Percentiles rank a stretch among this genome's conserved stretches.
These are phyloP conservation scores for Lentinula aciculospora DNA, from an alignment of 768 basidiomycete species.

Conservation along the genomic window DNA sequence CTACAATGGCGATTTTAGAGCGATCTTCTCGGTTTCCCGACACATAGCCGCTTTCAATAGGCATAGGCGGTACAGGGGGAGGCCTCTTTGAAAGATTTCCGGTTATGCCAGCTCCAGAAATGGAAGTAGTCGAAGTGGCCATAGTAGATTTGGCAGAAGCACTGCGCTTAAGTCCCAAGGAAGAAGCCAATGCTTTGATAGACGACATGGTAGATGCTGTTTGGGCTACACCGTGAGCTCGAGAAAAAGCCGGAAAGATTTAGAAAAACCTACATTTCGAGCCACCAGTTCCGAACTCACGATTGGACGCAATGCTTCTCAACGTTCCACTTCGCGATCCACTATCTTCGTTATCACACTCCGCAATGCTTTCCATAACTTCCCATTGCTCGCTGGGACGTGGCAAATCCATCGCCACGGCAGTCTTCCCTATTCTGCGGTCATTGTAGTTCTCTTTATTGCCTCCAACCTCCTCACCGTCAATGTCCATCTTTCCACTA, in stretches of 20 bases:
- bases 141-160: slow-evolving; percentile 24
- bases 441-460: slow-evolving; percentile 19
- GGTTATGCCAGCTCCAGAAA: not conserved
- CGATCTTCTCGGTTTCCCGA: not conserved
- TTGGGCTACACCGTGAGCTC: slow-evolving; percentile 9
- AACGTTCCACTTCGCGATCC: slow-evolving; percentile 43
- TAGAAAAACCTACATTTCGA: slow-evolving; percentile 50
- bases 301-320: slow-evolving; percentile 31
- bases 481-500: slow-evolving; percentile 12
- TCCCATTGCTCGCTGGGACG: slow-evolving; percentile 83
- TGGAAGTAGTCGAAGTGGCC: slow-evolving; percentile 8
- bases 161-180: slow-evolving; percentile 63
- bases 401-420: slow-evolving; percentile 23
- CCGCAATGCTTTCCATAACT: slow-evolving; percentile 75
- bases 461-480: slow-evolving; percentile 18
- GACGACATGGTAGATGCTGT: slow-evolving; percentile 61
- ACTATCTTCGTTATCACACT: slow-evolving; percentile 65
- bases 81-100: not conserved
- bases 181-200: slow-evolving; percentile 70
- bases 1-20: slow-evolving; percentile 9
- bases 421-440: slow-evolving; percentile 9
- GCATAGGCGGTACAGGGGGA: not conserved
- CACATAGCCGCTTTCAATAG: not conserved
- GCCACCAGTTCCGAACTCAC: slow-evolving; percentile 71
- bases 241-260: slow-evolving; percentile 7